Evolutionary conservation across 371 early-diverging fungal genomes (phyloP), one percentile per base, ranked within the genome.

Genomic region (Gilbertella persicaria): DNA sequence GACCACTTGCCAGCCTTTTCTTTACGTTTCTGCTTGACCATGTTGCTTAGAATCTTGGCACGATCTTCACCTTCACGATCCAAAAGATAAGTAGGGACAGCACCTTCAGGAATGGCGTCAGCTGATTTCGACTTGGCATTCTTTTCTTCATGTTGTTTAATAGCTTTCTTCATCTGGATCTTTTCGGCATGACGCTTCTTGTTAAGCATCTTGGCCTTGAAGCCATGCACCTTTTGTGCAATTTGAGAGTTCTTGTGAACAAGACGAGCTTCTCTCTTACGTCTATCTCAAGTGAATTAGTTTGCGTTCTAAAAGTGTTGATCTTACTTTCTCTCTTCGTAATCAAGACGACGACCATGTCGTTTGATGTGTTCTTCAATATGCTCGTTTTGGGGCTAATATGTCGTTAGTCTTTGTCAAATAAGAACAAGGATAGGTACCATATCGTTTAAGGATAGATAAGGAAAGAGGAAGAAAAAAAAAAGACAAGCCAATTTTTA

Each of bases 21-120:
- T 86, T 99, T 97, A 67, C 99, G 89, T 86, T 99, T 97, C 73
- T 99, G 98, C 83, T 99, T 99, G 63, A 99, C 91, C 96, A 97
- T 97, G 78, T 98, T 96, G 70, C 92, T 94, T 51, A 99, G 74
- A 46, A 98, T 93, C 83, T 98, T 97, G 55, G 97, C 97, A 45
- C 94, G 82, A 67, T 93, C 85, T 77, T 96, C 90, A 57, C 95
- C 93, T 77, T 98, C 98, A 88, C 99, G 95, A 80, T 99, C 99
- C 73, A 99, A 83, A 62, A 99, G 86, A 83, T 97, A 99, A 13
- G 97, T 88, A 4, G 99, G 99, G 23, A 99, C 91, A 43, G 99
- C 98, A 37, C 96, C 96, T 52, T 95, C 96, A 28, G 92, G 91
- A 45, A 91, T 82, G 35, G 93, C 90, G 62, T 95, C 93, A 43